Evolutionary conservation across 148 eudicot genomes (phyloP).

Genomic region (Rhododendron vialii): DNA sequence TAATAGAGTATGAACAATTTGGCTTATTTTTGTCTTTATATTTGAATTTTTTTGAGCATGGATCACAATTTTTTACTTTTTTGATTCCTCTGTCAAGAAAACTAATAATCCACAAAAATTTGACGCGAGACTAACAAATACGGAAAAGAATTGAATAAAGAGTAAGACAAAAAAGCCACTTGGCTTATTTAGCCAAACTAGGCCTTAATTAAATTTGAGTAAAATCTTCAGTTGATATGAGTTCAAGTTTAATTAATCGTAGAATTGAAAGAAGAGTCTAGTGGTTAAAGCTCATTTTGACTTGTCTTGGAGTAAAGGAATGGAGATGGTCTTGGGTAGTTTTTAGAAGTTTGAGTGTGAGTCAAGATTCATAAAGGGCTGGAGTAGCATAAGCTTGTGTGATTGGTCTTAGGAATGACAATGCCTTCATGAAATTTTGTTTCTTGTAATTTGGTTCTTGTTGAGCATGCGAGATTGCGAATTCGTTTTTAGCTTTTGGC

Average conservation of each 20-base stretch:
- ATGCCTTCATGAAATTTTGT: neutral
- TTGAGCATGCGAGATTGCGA: neutral
- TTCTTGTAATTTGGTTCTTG: neutral
- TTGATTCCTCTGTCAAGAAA: neutral
- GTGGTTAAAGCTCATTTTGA: neutral
- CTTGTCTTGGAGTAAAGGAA: neutral
- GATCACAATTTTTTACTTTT: too few species aligned
- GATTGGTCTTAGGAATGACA: neutral
- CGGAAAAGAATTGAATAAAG: too few species aligned
- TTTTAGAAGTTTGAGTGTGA: neutral
- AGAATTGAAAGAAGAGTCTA: neutral
- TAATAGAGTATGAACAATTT: neutral
- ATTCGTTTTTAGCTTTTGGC: too few species aligned
- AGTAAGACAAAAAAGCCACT: neutral
- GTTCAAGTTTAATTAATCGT: neutral
- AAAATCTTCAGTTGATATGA: neutral
- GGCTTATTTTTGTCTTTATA: too few species aligned
- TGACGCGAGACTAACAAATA: too few species aligned
- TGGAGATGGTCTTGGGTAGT: neutral
- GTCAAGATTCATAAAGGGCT: neutral
- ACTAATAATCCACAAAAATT: too few species aligned
- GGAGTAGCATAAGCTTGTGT: neutral
- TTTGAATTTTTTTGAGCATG: too few species aligned
- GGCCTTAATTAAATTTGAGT: neutral
- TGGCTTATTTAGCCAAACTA: neutral